A percentile compares a stretch with the other conserved stretches of the same genome.
These are phyloP conservation scores for Auricularia heimuer DNA, from an alignment of 768 basidiomycete species.

Conservation along the genomic window DNA sequence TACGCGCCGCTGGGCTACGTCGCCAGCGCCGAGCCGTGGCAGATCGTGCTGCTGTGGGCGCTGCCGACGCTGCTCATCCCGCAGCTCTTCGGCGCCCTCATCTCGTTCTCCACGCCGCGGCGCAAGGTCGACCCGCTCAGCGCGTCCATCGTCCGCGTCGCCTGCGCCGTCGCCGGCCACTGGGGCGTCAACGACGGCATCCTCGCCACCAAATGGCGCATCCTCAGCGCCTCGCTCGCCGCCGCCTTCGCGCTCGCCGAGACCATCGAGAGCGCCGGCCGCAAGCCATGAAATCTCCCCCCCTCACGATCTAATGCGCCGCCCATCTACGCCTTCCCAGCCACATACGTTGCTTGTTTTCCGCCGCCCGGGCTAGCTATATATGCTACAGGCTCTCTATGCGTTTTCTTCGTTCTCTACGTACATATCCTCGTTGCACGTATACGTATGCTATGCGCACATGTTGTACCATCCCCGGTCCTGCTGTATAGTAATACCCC, in stretches of 20 bases:
- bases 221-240: constrained; percentile 43
- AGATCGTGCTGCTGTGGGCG: constrained; percentile 50
- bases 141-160: constrained; percentile 53
- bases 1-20: constrained; percentile 42
- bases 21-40: constrained; percentile 39
- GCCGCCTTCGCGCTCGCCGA: constrained; percentile 63
- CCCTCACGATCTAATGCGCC: too few species aligned
- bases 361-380: too few species aligned
- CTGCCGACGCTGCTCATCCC: constrained; percentile 55
- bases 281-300: background rate
- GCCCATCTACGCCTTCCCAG: too few species aligned
- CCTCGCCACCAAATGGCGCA: constrained; percentile 44
- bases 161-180: constrained; percentile 18
- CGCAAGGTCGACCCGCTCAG: constrained; percentile 49
- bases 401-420: too few species aligned
- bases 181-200: constrained; percentile 32
- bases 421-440: too few species aligned
- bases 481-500: too few species aligned
- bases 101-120: constrained; percentile 48
- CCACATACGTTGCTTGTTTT: too few species aligned
- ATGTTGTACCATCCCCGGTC: too few species aligned
- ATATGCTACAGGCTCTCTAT: too few species aligned
- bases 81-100: constrained; percentile 41
- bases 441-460: too few species aligned
- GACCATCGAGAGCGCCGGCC: constrained; percentile 34